A percentile compares a stretch with the other conserved stretches of the same genome.
phyloP scores from a whole-genome alignment of 306 rosid genomes.

The Ceratonia siliqua region DNA sequence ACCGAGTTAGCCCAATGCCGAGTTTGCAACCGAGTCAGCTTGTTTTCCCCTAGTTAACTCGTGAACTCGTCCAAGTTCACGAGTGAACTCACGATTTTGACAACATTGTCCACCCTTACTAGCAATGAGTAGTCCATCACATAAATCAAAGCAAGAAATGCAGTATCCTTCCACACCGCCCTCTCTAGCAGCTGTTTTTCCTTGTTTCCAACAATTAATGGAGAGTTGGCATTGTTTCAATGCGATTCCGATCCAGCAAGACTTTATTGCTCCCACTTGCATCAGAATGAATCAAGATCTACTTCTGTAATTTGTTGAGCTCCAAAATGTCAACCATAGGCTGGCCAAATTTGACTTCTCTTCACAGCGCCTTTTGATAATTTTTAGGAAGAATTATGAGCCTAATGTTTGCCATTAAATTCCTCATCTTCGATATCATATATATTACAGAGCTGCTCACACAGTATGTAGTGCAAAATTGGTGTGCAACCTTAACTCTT shows the following conservation, averaged over 20 bases:
- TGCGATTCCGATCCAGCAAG: constrained; percentile 75
- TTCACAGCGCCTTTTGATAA: constrained; percentile 22
- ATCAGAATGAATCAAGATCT: constrained; percentile 49
- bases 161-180: constrained; percentile 86
- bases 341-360: constrained; percentile 35
- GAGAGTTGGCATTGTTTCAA: constrained; percentile 85
- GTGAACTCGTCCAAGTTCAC: too few relatives aligned
- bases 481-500: too few relatives aligned
- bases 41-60: too few relatives aligned
- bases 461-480: too few relatives aligned
- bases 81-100: too few relatives aligned
- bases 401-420: too few relatives aligned
- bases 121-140: constrained; percentile 88
- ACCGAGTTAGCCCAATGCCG: too few relatives aligned
- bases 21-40: too few relatives aligned
- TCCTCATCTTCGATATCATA: too few relatives aligned
- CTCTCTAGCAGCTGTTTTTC: constrained; percentile 75
- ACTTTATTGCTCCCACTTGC: constrained; percentile 79
- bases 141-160: constrained; percentile 69
- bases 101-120: too few relatives aligned
- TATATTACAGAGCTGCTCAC: too few relatives aligned
- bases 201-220: constrained; percentile 74
- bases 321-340: constrained; percentile 44
- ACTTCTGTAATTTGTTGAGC: constrained; percentile 50
- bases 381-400: too few relatives aligned